Conservation (phyloP, 2,329 filamentous ascomycete species). For the Alternaria panax region DNA sequence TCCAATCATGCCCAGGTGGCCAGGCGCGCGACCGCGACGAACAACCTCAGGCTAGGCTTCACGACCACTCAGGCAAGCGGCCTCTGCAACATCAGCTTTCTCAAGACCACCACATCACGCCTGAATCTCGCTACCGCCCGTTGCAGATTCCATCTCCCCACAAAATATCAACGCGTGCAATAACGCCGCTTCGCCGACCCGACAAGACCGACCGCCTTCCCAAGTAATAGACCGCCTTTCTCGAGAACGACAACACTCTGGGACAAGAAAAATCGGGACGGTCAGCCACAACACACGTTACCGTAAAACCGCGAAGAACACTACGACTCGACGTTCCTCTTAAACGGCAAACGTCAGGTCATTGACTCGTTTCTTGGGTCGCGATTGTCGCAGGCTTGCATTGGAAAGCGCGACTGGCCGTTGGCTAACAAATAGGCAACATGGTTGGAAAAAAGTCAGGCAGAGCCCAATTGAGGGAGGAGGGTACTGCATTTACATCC, state of each 20-base stretch:
- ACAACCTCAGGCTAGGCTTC: slow-evolving; percentile 11
- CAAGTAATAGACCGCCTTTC: slow-evolving; percentile 11
- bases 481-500: slow-evolving; percentile 52
- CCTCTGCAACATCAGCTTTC: not conserved
- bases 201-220: not conserved
- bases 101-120: not conserved
- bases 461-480: slow-evolving; percentile 67
- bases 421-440: slow-evolving; percentile 9
- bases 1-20: slow-evolving; percentile 26
- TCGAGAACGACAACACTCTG: not conserved
- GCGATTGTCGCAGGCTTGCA: slow-evolving; percentile 11
- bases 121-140: not conserved
- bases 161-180: not conserved
- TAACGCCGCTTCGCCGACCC: not conserved
- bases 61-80: slow-evolving; percentile 5
- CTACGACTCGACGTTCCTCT: not conserved
- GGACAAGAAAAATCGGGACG: not conserved
- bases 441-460: slow-evolving; percentile 74
- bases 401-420: not conserved
- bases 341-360: slow-evolving; percentile 10
- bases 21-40: slow-evolving; percentile 23
- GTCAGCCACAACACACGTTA: not conserved
- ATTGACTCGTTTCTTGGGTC: slow-evolving; percentile 20
- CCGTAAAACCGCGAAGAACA: not conserved
- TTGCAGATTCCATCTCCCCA: not conserved